phyloP scores from a whole-genome alignment of 2,329 filamentous ascomycete species.

The Ophiostoma montium region DNA sequence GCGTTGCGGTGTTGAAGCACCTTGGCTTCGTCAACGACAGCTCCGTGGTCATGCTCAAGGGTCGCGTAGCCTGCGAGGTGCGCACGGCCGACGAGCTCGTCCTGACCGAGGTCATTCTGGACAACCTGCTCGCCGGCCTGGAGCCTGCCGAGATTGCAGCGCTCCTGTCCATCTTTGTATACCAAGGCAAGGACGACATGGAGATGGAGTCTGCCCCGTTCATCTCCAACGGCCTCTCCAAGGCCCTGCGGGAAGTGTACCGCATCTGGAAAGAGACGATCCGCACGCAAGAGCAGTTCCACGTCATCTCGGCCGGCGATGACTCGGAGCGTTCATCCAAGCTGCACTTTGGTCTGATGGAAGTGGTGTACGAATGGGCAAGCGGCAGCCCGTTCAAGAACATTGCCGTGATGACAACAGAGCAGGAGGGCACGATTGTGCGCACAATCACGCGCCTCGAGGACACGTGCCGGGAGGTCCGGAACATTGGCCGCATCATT shows the following conservation, averaged over 20 bases:
- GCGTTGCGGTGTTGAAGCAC: conserved; percentile 81
- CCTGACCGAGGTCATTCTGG: conserved; percentile 86
- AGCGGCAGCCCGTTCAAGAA: conserved; percentile 96
- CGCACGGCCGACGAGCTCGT: conserved; percentile 95
- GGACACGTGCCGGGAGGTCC: conserved; percentile 93
- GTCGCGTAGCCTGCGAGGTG: conserved; percentile 96
- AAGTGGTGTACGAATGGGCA: conserved; percentile 98
- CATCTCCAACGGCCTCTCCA: conserved; percentile 67
- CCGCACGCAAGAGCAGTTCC: conserved; percentile 71
- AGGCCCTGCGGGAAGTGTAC: conserved; percentile 73
- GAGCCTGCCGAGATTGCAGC: conserved; percentile 95
- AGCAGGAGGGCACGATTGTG: conserved; percentile 94
- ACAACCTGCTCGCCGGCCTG: conserved; percentile 90
- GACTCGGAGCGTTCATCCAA: conserved; percentile 81
- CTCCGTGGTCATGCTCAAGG: conserved; percentile 83
- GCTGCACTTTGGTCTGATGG: conserved; percentile 83
- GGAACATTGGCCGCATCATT: conserved; percentile 90
- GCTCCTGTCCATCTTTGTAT: conserved; percentile 85
- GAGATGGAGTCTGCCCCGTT: conserved; percentile 61
- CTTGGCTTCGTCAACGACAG: conserved; percentile 82
- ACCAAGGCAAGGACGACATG: conserved; percentile 63
- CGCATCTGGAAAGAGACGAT: conserved; percentile 89
- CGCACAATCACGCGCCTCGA: conserved; percentile 85
- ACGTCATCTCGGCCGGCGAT: conserved; percentile 81
- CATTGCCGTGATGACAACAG: conserved; percentile 89